Evolutionary conservation across 768 basidiomycete genomes (phyloP).

Genomic region (Rhodosporidiobolus odoratus): DNA sequence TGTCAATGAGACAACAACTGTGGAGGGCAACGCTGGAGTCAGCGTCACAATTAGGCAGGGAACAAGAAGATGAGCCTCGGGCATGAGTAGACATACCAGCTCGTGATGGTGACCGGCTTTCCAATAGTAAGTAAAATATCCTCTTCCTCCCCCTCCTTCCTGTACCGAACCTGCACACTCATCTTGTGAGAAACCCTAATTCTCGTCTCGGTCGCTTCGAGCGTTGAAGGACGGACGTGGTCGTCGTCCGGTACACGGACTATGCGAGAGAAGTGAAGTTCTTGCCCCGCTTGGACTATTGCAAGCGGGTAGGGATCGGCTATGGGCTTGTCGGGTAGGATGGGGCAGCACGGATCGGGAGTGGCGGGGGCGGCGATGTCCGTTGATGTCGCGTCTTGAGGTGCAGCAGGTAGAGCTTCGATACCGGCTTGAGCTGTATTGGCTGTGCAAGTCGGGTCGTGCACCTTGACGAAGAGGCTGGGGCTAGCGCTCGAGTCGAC

Average conservation of each 20-base stretch:
- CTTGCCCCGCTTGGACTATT: background rate
- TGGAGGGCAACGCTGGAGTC: too few species aligned
- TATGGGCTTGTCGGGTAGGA: constrained; percentile 8
- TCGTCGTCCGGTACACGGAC: constrained; percentile 32
- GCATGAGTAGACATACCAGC: constrained; percentile 13
- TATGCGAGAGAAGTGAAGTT: constrained; percentile 19
- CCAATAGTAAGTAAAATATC: constrained; percentile 25
- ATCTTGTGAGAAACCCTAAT: constrained; percentile 25
- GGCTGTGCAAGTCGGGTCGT: constrained; percentile 12
- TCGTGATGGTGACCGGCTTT: constrained; percentile 24
- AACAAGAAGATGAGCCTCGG: background rate
- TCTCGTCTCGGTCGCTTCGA: constrained; percentile 7
- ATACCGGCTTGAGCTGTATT: background rate
- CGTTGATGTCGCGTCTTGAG: too few species aligned
- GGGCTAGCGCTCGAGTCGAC: constrained; percentile 17
- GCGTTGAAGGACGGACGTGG: constrained; percentile 24
- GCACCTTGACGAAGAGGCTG: background rate
- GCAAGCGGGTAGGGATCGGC: constrained; percentile 21
- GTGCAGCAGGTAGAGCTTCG: background rate
- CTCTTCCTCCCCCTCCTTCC: background rate
- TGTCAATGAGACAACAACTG: constrained; percentile 28
- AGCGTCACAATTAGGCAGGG: background rate
- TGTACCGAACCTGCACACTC: constrained; percentile 22
- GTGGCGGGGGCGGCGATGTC: too few species aligned
- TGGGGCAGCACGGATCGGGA: background rate